A percentile compares a stretch with the other conserved stretches of the same genome.
Conservation (phyloP, 2,329 filamentous ascomycete genomes). For the Fusarium sororula region DNA sequence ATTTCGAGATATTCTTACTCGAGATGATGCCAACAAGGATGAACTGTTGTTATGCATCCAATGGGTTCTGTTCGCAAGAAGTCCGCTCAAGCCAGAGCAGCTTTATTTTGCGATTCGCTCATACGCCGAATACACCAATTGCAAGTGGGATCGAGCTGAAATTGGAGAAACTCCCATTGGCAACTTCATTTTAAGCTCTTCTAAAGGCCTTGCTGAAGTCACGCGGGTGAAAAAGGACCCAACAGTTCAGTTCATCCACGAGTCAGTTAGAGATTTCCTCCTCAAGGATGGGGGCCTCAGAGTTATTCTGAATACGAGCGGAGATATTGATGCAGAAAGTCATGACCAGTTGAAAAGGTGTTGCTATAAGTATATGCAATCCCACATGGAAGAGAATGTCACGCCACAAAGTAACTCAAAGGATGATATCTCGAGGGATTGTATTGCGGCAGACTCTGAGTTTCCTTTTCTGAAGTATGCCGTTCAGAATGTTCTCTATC, state of each 20-base stretch:
- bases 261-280: constrained; percentile 60
- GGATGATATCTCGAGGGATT: fast-evolving
- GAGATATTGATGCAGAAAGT: too few species aligned
- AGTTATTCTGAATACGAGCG: too few species aligned
- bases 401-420: fast-evolving
- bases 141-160: constrained; percentile 34
- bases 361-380: not conserved
- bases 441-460: fast-evolving
- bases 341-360: constrained; percentile 18
- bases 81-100: constrained; percentile 54
- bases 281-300: constrained; percentile 46
- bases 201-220: constrained; percentile 57
- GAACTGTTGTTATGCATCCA: constrained; percentile 56
- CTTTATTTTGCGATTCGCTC: constrained; percentile 49
- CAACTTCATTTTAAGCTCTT: constrained; percentile 50
- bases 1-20: constrained; percentile 60
- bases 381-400: fast-evolving
- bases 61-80: constrained; percentile 61
- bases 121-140: fast-evolving
- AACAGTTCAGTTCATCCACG: constrained; percentile 59
- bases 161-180: constrained; percentile 39
- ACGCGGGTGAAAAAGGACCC: constrained; percentile 34
- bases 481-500: constrained; percentile 4
- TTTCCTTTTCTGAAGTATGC: constrained; percentile 31
- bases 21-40: constrained; percentile 54